Conservation (phyloP, 78 protist species). For the Dictyostelium firmibasis region DNA sequence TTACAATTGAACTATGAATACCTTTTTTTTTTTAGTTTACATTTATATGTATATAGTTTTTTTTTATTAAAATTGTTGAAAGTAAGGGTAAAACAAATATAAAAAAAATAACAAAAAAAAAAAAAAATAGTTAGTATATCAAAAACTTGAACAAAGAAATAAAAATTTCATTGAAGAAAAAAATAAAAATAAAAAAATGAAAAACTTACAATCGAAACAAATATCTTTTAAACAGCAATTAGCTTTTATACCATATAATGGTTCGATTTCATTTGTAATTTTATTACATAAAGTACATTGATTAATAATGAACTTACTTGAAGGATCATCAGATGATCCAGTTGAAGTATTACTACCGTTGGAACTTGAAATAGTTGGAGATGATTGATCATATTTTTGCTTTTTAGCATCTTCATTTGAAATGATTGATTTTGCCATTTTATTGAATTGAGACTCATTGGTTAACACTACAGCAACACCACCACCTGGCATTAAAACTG, state of each 20-base stretch:
- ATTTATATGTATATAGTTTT: too few species aligned
- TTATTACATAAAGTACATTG: not conserved
- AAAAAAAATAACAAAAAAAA: too few species aligned
- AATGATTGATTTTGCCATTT: constrained; percentile 56
- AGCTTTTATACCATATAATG: not conserved
- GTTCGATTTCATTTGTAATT: not conserved
- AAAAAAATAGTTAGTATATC: too few species aligned
- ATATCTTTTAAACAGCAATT: constrained; percentile 1
- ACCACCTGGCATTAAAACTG: constrained; percentile 63
- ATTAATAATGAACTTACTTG: not conserved
- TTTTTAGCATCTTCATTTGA: constrained; percentile 11
- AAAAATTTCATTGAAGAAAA: too few species aligned
- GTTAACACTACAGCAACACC: constrained; percentile 40
- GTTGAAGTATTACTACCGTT: not conserved
- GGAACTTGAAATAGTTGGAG: not conserved
- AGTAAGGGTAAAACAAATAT: too few species aligned
- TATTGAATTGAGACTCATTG: constrained; percentile 40
- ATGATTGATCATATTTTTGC: not conserved
- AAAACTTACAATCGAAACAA: constrained; percentile 14
- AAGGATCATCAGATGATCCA: not conserved
- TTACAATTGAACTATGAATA: not conserved
- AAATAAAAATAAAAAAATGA: too few species aligned
- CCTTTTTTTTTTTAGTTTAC: not conserved
- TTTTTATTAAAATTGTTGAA: too few species aligned
- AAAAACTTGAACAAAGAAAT: too few species aligned